Conservation (phyloP, 305 asterid species). For the Fraxinus sp. region DNA sequence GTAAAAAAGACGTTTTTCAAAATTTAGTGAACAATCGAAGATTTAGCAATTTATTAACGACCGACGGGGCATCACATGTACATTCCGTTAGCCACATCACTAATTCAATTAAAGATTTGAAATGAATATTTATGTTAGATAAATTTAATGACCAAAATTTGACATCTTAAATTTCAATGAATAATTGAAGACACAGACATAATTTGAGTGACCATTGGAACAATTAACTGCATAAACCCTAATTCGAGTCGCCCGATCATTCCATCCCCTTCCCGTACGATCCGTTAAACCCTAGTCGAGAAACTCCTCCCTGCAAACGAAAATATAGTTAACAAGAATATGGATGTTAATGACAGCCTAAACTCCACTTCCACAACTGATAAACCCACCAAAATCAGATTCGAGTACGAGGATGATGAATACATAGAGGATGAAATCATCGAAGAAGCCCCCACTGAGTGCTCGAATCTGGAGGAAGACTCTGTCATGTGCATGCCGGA, state of each 20-base stretch:
- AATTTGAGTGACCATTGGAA: too few relatives aligned
- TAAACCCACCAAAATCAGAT: slow-evolving; percentile 52
- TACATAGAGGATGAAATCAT: slow-evolving; percentile 35
- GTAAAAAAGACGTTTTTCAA: too few relatives aligned
- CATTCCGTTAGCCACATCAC: too few relatives aligned
- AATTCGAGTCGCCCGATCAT: slow-evolving; percentile 2
- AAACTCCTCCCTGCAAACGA: background rate
- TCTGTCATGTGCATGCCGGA: slow-evolving; percentile 61
- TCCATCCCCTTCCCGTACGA: background rate
- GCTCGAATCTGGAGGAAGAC: slow-evolving; percentile 68
- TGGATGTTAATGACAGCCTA: slow-evolving; percentile 19
- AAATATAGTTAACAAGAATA: background rate
- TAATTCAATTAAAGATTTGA: too few relatives aligned
- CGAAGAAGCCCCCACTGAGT: slow-evolving; percentile 59
- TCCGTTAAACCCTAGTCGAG: slow-evolving; percentile 6
- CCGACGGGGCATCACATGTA: too few relatives aligned
- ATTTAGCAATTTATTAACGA: too few relatives aligned
- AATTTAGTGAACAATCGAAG: too few relatives aligned
- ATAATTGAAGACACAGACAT: too few relatives aligned
- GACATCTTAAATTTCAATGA: too few relatives aligned
- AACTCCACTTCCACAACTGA: slow-evolving; percentile 6
- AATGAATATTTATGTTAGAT: too few relatives aligned
- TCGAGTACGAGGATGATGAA: slow-evolving; percentile 54
- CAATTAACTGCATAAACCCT: slow-evolving; percentile 18
- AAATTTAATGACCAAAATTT: too few relatives aligned